Evolutionary conservation across 2,329 filamentous ascomycete species (phyloP).

Genomic region (Paramyrothecium roridum): DNA sequence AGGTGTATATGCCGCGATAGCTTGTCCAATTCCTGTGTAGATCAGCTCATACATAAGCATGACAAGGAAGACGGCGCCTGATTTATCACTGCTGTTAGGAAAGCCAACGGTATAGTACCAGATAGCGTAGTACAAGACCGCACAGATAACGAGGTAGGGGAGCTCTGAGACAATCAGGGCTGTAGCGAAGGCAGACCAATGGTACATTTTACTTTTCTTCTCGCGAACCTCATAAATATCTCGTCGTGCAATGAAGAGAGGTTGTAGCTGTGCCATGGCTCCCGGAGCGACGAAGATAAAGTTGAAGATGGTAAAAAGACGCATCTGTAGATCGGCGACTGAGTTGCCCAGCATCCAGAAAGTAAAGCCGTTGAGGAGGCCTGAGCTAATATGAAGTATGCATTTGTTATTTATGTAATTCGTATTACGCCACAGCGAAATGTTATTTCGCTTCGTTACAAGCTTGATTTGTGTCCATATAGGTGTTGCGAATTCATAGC

Average conservation of each 20-base stretch:
- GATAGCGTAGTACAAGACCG: conserved; percentile 45
- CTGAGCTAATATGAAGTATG: conserved; percentile 49
- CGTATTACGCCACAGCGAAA: conserved; percentile 62
- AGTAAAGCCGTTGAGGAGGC: conserved; percentile 58
- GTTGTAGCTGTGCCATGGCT: conserved; percentile 56
- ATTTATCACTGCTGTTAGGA: conserved; percentile 35
- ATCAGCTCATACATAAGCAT: conserved; percentile 59
- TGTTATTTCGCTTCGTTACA: conserved; percentile 60
- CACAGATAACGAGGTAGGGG: conserved; percentile 41
- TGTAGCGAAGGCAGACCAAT: conserved; percentile 56
- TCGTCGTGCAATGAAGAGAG: conserved; percentile 53
- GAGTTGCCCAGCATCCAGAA: conserved; percentile 58
- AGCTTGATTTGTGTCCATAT: conserved; percentile 61
- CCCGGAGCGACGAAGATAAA: conserved; percentile 61
- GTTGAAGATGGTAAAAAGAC: conserved; percentile 62
- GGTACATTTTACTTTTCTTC: conserved; percentile 60
- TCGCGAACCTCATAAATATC: conserved; percentile 57
- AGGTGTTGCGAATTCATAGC: conserved; percentile 69
- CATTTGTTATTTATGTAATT: conserved; percentile 67
- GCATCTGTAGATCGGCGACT: conserved; percentile 48
- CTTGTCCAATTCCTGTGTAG: conserved; percentile 60
- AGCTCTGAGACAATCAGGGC: conserved; percentile 47
- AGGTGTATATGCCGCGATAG: conserved; percentile 60
- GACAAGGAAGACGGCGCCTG: conserved; percentile 51
- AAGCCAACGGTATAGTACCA: conserved; percentile 60